A percentile compares a stretch with the other conserved stretches of the same genome.
Evolutionary conservation across 2,329 filamentous ascomycete species (phyloP).

Genomic region (Tympanopsis confertula): DNA sequence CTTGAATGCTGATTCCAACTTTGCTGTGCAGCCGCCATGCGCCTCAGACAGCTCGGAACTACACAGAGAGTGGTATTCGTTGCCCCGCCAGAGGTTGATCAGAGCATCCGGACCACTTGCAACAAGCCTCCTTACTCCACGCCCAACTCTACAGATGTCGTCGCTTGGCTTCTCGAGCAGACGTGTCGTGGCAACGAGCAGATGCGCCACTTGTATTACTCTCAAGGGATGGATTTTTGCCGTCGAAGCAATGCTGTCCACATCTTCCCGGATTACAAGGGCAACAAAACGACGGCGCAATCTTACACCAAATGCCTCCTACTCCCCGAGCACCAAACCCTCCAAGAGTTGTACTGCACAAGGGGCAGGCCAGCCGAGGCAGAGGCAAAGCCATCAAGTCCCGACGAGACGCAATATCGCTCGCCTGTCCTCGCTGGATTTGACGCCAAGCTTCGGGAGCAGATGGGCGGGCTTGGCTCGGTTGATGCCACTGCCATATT

Average conservation of each 20-base stretch:
- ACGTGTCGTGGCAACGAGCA: not conserved
- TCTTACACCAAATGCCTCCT: not conserved
- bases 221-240: not conserved
- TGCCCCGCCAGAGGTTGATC: not conserved
- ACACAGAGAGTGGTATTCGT: not conserved
- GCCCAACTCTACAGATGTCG: not conserved
- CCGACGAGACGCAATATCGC: not conserved
- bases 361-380: too few species aligned
- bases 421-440: not conserved
- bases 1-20: conserved; percentile 4
- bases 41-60: conserved; percentile 26
- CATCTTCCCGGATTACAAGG: not conserved
- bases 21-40: conserved; percentile 30
- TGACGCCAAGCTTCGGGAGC: not conserved
- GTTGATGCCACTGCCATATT: not conserved
- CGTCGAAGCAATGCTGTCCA: not conserved
- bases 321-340: not conserved
- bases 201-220: not conserved
- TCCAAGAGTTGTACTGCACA: not conserved
- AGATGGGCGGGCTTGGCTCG: too few species aligned
- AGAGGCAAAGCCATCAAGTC: not conserved
- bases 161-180: not conserved
- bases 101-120: not conserved
- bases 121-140: not conserved
- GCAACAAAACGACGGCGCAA: not conserved